These are phyloP conservation scores for Stevia rebaudiana DNA, from an alignment of 140 eudicot species.

Conservation along the genomic window DNA sequence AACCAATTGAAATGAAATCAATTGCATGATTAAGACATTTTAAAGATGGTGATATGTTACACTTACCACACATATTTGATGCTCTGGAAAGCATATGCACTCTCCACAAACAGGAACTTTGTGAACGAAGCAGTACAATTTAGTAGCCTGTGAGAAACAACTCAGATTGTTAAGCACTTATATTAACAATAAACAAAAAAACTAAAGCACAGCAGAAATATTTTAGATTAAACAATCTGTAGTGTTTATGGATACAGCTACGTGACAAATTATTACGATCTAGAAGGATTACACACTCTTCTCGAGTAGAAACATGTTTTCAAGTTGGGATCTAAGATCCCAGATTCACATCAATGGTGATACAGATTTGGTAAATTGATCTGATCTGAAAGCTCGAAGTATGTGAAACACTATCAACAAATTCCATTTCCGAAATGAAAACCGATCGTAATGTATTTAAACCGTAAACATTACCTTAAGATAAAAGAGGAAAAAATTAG, in stretches of 20 bases:
- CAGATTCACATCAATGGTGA: constrained; percentile 14
- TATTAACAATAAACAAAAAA: neutral
- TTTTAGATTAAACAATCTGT: neutral
- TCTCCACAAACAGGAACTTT: constrained; percentile 98
- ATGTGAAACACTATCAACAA: neutral
- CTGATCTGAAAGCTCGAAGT: constrained; percentile 23
- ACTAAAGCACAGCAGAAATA: too few species aligned
- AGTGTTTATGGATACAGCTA: neutral
- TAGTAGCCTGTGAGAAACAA: constrained; percentile 63
- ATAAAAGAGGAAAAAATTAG: neutral
- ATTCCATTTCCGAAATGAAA: too few species aligned
- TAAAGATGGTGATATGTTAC: neutral
- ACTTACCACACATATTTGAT: constrained; percentile 79
- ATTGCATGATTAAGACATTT: neutral
- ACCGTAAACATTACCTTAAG: neutral
- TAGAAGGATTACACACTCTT: constrained; percentile 2
- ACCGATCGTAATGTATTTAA: neutral
- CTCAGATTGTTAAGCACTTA: neutral
- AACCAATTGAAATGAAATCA: neutral
- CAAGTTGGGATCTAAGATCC: constrained; percentile 16
- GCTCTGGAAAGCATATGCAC: constrained; percentile 94
- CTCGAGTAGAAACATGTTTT: neutral
- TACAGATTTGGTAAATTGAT: constrained; percentile 12
- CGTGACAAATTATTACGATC: neutral
- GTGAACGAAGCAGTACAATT: constrained; percentile 95